Conservation (phyloP, 2,329 filamentous ascomycete genomes). For the Alternaria tenuissima region DNA sequence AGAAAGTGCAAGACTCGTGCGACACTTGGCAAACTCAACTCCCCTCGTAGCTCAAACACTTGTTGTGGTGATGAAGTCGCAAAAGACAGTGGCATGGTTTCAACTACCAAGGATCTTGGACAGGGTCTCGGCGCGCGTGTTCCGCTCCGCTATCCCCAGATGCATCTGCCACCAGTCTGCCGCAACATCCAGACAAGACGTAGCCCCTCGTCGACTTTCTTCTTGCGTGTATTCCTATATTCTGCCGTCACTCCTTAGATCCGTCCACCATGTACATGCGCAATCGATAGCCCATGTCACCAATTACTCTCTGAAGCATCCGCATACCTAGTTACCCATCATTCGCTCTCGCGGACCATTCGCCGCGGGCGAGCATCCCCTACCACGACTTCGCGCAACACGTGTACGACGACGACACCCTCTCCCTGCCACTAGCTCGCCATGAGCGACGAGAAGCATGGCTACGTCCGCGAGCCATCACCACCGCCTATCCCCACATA, state of each 20-base stretch:
- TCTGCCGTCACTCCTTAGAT: constrained; percentile 26
- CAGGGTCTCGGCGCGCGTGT: constrained; percentile 23
- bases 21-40: not conserved
- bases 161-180: constrained; percentile 14
- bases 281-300: constrained; percentile 28
- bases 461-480: constrained; percentile 56
- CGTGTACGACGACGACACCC: constrained; percentile 23
- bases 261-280: constrained; percentile 38
- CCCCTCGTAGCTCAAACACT: constrained; percentile 14
- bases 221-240: constrained; percentile 16
- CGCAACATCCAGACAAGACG: constrained; percentile 12
- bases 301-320: constrained; percentile 1
- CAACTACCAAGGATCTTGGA: constrained; percentile 22
- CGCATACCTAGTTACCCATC: not conserved
- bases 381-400: constrained; percentile 11
- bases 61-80: constrained; percentile 13
- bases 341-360: constrained; percentile 15
- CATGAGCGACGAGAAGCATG: constrained; percentile 53
- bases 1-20: constrained; percentile 3
- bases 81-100: constrained; percentile 16
- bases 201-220: constrained; percentile 8
- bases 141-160: constrained; percentile 31
- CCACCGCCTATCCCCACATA: constrained; percentile 79
- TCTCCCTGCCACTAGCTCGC: constrained; percentile 21
- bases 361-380: constrained; percentile 18